Base-by-base conservation (phyloP, 2,329 filamentous ascomycete genomes). In the Phialophora chinensis region DNA sequence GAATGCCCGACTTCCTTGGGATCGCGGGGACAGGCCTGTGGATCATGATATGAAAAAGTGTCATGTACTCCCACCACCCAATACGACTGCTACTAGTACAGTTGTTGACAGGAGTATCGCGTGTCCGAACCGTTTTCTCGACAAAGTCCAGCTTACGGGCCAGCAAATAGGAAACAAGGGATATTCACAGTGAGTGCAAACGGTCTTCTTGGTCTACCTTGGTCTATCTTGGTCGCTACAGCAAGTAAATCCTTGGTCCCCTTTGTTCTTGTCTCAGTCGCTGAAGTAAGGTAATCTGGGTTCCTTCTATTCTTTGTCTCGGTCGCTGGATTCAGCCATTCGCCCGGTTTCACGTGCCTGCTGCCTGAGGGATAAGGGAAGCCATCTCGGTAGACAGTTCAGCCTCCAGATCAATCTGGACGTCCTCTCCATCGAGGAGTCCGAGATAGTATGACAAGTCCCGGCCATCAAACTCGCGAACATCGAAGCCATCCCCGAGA, bases 361-460 rank as follows among this genome's bases (percentile, higher is more conserved):
- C n/a, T n/a, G 17, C 17, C 38, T 42, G 38, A 42, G 38, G 38
- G 17, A n/a, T 17, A 7, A 42, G 38, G n/a, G 38, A 42, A n/a
- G 38, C 56, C 35, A 59, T 27, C n/a, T 59, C 56, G 2, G 10
- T 17, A 25, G 20, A 14, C 8, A 59, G 4, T 6, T 47, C 17
- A 10, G 20, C 56, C 27, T 59, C 56, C 2, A 59, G 23, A 20
- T 59, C 23, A 11, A 59, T 59, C 29, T 59, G 56, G 2, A 10
- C n/a, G 27, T 59, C 56, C 2, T 59, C 38, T 11, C 35, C 56
- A 4, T 29, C 35, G 14, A 58, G 3, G 25, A 59, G 20, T 29
- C 80, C 81, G 49, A 83, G 65, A 74, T 83, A 83, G 71, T 80
- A 75, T 44, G 80, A 82, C 25, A 82, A 77, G 72, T 82, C 81